Conservation (phyloP, 1,139 yeast species). For the Pneumocystis canis region DNA sequence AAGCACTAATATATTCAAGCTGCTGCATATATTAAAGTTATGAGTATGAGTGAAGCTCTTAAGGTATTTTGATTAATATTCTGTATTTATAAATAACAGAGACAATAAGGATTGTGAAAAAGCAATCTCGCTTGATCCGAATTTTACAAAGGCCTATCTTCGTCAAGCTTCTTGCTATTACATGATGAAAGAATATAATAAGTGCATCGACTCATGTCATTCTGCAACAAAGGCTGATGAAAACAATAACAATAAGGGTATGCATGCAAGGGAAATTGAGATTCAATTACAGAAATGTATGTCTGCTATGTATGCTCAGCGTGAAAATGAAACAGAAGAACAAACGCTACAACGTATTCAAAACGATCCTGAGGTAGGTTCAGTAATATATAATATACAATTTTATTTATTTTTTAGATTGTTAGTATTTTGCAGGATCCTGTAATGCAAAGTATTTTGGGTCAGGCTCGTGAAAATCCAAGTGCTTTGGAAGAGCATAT, state of each 20-base stretch:
- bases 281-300: slow-evolving; percentile 66
- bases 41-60: slow-evolving; percentile 95
- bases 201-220: slow-evolving; percentile 68
- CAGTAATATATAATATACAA: slow-evolving; percentile 5
- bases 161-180: slow-evolving; percentile 92
- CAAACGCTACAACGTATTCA: slow-evolving; percentile 84
- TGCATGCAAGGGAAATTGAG: slow-evolving; percentile 62
- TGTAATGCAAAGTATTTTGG: slow-evolving; percentile 86
- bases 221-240: slow-evolving; percentile 63
- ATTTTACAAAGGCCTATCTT: slow-evolving; percentile 83
- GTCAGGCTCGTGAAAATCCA: slow-evolving; percentile 89
- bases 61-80: slow-evolving; percentile 19
- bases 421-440: slow-evolving; percentile 86
- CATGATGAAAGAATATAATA: slow-evolving; percentile 75
- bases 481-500: slow-evolving; percentile 95
- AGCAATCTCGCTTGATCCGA: slow-evolving; percentile 80
- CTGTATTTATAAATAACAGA: not conserved
- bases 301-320: slow-evolving; percentile 60
- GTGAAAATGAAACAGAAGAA: slow-evolving; percentile 86
- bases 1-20: slow-evolving; percentile 30
- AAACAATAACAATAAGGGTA: slow-evolving; percentile 37
- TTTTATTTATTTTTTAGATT: slow-evolving; percentile 24
- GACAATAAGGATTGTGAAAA: slow-evolving; percentile 52
- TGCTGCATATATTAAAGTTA: slow-evolving; percentile 82
- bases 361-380: slow-evolving; percentile 62